Evolutionary conservation across 129 eudicot genomes (phyloP), one percentile per base, ranked within the genome.

Genomic region (Kitagawia praeruptora): DNA sequence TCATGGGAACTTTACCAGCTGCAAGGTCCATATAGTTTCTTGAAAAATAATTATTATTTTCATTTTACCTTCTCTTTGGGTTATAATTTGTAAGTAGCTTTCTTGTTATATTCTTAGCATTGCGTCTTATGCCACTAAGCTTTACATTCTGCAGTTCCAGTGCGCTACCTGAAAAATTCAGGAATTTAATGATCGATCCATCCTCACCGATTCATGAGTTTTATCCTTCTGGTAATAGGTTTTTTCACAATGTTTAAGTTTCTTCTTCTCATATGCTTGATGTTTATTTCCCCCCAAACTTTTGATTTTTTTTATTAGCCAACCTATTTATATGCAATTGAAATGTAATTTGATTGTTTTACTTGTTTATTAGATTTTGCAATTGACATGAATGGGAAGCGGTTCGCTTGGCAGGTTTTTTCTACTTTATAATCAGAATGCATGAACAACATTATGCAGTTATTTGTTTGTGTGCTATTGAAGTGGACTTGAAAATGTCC

Each of bases 321-420:
- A 11, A 64, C 71, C 25, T 72, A 23, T 72, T 15, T 42, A 21
- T 21, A 44, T 4, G 44, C 15, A 74, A 23, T 11, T 74, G 18
- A 56, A 23, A 31, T 66, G 31, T 80, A 47, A 77, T 28, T 19
- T 19, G 66, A 51, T 81, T 78, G 75, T 8, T 61, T 74, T 78
- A 8, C 66, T 70, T 71, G 19, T 51, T 28, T 80, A 66, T 66
- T 80, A 96, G 98, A 96, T 86, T 96, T 96, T 83, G 93, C 83
- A 73, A 86, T 96, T 58, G 99, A 96, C 85, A 92, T 96, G 99
- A 90, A 96, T 78, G 99, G 99, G 73, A 96, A 96, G 87, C 98
- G 98, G 63, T 92, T 89, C 54, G 89, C 98, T 46, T 96, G 98
- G 99, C 99, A 96, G 99, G 99, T 96, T 10, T n/a, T 10, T n/a